A percentile compares a stretch with the other conserved stretches of the same genome.
These are phyloP conservation scores for Pyrenula aspistea DNA, from an alignment of 495 filamentous ascomycete genomes.

Conservation along the genomic window DNA sequence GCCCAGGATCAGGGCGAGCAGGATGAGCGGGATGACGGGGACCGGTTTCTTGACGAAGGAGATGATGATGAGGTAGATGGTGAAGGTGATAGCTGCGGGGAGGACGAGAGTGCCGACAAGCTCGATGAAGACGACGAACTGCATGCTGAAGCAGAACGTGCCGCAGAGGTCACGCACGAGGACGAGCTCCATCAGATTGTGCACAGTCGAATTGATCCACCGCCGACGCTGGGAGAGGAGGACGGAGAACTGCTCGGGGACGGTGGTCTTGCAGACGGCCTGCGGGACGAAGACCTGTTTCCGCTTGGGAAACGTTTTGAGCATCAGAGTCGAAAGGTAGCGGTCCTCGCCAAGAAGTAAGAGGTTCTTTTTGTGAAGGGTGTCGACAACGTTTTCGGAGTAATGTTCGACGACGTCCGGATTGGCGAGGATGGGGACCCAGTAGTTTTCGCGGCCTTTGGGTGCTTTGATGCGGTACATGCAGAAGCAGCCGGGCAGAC, in stretches of 20 bases:
- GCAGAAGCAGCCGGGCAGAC: conserved; percentile 97
- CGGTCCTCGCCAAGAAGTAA: conserved; percentile 93
- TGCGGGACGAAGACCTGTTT: conserved; percentile 98
- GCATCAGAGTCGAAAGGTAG: conserved; percentile 92
- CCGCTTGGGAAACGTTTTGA: conserved; percentile 96
- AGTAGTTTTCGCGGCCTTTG: conserved; percentile 97
- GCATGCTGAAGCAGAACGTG: conserved; percentile 99
- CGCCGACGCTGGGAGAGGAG: conserved; percentile 86
- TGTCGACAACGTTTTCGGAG: conserved; percentile 98
- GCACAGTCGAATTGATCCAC: conserved; percentile 99
- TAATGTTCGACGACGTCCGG: conserved; percentile 99
- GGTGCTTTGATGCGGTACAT: conserved; percentile 99
- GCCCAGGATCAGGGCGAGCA: conserved; percentile 86
- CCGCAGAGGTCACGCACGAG: conserved; percentile 93
- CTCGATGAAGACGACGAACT: conserved; percentile 95
- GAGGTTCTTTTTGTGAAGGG: conserved; percentile 95
- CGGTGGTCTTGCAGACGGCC: conserved; percentile 95
- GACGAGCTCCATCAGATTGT: conserved; percentile 96
- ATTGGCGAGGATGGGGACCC: conserved; percentile 97
- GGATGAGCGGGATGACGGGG: conserved; percentile 85
- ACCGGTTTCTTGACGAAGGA: conserved; percentile 73
- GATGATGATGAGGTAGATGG: conserved; percentile 84
- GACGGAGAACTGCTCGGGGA: conserved; percentile 86
- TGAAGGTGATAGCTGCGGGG: conserved; percentile 92
- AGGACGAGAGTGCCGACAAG: conserved; percentile 89